Evolutionary conservation across 2,329 filamentous ascomycete genomes (phyloP).

Genomic region (Phialocephala sp.): DNA sequence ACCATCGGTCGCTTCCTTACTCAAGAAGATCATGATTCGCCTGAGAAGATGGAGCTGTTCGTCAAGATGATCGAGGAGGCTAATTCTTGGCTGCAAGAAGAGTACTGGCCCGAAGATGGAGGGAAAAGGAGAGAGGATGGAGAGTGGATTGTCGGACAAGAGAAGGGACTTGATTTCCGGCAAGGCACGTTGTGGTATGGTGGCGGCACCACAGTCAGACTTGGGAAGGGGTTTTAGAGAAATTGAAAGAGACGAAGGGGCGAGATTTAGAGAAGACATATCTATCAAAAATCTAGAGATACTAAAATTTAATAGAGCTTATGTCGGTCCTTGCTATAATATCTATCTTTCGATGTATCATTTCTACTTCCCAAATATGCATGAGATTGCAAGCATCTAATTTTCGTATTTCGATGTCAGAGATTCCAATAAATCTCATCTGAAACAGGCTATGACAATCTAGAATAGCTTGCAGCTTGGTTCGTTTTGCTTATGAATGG

Average conservation of each 20-base stretch:
- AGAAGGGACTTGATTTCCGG: constrained; percentile 78
- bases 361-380: too few relatives aligned
- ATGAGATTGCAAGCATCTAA: too few relatives aligned
- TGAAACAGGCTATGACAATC: too few relatives aligned
- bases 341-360: too few relatives aligned
- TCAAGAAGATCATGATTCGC: constrained; percentile 65
- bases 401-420: too few relatives aligned
- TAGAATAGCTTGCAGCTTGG: too few relatives aligned
- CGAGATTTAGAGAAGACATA: neutral
- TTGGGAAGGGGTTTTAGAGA: constrained; percentile 64
- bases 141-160: constrained; percentile 89
- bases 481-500: too few relatives aligned
- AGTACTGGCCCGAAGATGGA: constrained; percentile 68
- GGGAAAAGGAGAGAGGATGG: constrained; percentile 54
- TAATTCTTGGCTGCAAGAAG: constrained; percentile 73
- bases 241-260: neutral
- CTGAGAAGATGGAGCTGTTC: constrained; percentile 60
- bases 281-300: neutral
- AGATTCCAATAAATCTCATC: too few relatives aligned
- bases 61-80: constrained; percentile 74
- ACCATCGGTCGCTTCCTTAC: constrained; percentile 83
- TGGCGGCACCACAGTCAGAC: constrained; percentile 72
- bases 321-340: too few relatives aligned
- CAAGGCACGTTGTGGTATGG: constrained; percentile 87
- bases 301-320: neutral